Evolutionary conservation across 768 basidiomycete species (phyloP).

Genomic region (Termitomyces sp.): DNA sequence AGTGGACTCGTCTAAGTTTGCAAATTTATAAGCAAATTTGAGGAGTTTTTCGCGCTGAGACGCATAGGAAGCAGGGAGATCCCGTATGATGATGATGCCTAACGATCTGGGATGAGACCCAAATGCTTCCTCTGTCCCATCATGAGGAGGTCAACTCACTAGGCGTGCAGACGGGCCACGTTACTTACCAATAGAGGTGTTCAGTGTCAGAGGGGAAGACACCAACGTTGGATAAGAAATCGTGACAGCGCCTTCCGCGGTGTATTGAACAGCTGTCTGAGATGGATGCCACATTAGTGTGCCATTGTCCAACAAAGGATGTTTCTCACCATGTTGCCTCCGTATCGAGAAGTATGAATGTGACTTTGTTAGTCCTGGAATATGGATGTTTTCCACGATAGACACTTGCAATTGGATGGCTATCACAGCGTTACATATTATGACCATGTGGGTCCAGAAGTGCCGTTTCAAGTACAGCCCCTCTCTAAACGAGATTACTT

Average conservation of each 20-base stretch:
- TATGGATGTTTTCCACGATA: too few species aligned
- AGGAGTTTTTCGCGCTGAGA: slow-evolving; percentile 67
- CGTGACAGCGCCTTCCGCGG: slow-evolving; percentile 46
- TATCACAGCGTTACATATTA: too few species aligned
- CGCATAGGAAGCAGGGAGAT: slow-evolving; percentile 67
- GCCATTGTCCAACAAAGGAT: slow-evolving; percentile 8
- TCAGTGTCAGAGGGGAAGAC: slow-evolving; percentile 46
- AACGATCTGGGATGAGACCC: slow-evolving; percentile 72
- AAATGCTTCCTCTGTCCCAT: slow-evolving; percentile 66
- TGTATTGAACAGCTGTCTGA: slow-evolving; percentile 25
- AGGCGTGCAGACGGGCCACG: background rate
- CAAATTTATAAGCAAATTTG: slow-evolving; percentile 70
- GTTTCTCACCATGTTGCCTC: slow-evolving; percentile 17
- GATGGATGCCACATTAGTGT: slow-evolving; percentile 13
- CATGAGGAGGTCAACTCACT: background rate
- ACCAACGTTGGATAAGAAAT: slow-evolving; percentile 60
- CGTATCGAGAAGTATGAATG: background rate
- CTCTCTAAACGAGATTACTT: background rate
- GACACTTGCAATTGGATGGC: too few species aligned
- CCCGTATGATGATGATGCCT: slow-evolving; percentile 78
- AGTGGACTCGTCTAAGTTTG: slow-evolving; percentile 54
- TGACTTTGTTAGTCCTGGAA: too few species aligned
- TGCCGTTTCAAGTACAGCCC: background rate
- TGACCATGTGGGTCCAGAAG: too few species aligned
- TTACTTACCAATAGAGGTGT: slow-evolving; percentile 54